Percentiles rank a stretch among this genome's conserved stretches.
phyloP scores from a whole-genome alignment of 805 yeast genomes.

The Wickerhamomyces chambardii region DNA sequence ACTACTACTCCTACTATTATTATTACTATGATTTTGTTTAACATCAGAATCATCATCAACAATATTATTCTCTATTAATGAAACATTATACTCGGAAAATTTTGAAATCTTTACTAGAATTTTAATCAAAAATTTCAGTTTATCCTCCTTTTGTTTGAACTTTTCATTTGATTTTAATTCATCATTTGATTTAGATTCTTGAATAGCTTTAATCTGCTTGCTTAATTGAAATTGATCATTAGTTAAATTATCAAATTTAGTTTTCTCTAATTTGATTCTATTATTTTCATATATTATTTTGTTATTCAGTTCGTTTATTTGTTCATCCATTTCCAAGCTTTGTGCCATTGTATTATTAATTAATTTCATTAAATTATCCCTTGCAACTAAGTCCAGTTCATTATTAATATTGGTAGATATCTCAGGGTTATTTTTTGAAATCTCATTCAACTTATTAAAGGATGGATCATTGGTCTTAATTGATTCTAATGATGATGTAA shows the following conservation, averaged over 20 bases:
- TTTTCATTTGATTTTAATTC: too few species aligned
- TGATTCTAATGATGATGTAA: too few species aligned
- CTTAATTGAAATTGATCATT: neutral
- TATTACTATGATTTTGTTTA: too few species aligned
- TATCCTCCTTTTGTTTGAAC: conserved; percentile 6
- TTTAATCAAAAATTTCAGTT: conserved; percentile 3
- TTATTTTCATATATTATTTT: conserved; percentile 10
- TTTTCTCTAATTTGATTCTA: neutral
- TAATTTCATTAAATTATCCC: conserved; percentile 22
- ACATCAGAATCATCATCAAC: too few species aligned
- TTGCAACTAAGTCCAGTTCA: conserved; percentile 14
- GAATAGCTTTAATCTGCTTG: neutral
- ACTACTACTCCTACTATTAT: too few species aligned
- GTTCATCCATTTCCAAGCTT: conserved; percentile 16
- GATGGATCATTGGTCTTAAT: conserved; percentile 7
- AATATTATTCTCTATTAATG: too few species aligned
- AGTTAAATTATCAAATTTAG: too few species aligned
- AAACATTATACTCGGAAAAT: conserved; percentile 1
- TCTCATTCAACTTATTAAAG: conserved; percentile 13
- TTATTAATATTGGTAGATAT: conserved; percentile 10
- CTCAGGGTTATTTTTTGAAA: conserved; percentile 19
- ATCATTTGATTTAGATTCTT: neutral
- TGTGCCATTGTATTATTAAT: conserved; percentile 18
- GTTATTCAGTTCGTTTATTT: conserved; percentile 16
- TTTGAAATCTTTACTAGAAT: conserved; percentile 5